Conservation (phyloP, 2,329 filamentous ascomycete species). For the Albifimbria verrucaria region DNA sequence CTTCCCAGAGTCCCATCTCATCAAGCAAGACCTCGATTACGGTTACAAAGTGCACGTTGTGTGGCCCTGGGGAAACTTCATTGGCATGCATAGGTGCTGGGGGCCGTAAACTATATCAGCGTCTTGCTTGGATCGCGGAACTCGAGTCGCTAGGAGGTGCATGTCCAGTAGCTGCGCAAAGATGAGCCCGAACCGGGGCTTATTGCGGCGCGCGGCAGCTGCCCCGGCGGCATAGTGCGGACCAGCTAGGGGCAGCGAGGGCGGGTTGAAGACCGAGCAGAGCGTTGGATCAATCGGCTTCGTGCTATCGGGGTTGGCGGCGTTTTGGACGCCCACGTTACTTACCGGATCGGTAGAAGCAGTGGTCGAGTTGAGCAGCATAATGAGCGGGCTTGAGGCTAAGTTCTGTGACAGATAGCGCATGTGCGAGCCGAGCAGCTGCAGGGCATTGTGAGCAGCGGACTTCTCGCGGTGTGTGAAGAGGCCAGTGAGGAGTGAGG, state of each 20-base stretch:
- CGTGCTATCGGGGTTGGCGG: conserved; percentile 3
- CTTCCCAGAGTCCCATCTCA: conserved; percentile 44
- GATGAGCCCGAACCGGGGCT: conserved; percentile 50
- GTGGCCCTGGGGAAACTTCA: conserved; percentile 1
- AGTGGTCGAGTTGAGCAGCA: conserved; percentile 53
- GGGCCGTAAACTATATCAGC: conserved; percentile 25
- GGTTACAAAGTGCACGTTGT: conserved; percentile 28
- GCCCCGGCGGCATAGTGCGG: conserved; percentile 12
- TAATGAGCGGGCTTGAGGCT: conserved; percentile 41
- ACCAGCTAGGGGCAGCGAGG: conserved; percentile 15
- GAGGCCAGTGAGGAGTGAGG: conserved; percentile 46
- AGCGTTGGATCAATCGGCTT: conserved; percentile 39
- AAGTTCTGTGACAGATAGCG: conserved; percentile 40
- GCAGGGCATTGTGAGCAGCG: conserved; percentile 45
- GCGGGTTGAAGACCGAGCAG: conserved; percentile 46
- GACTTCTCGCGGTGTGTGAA: conserved; percentile 46
- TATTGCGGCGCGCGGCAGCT: conserved; percentile 29
- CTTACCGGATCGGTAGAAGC: conserved; percentile 7
- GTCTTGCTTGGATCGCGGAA: conserved; percentile 38
- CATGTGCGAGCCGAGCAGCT: conserved; percentile 44
- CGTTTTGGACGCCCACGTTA: neutral
- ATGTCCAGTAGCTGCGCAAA: conserved; percentile 54
- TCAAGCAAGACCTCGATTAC: conserved; percentile 51
- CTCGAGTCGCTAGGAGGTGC: conserved; percentile 47
- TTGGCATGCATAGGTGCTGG: conserved; percentile 1